phyloP scores from a whole-genome alignment of 352 stramenopile genomes.

The Phytophthora tubulina region DNA sequence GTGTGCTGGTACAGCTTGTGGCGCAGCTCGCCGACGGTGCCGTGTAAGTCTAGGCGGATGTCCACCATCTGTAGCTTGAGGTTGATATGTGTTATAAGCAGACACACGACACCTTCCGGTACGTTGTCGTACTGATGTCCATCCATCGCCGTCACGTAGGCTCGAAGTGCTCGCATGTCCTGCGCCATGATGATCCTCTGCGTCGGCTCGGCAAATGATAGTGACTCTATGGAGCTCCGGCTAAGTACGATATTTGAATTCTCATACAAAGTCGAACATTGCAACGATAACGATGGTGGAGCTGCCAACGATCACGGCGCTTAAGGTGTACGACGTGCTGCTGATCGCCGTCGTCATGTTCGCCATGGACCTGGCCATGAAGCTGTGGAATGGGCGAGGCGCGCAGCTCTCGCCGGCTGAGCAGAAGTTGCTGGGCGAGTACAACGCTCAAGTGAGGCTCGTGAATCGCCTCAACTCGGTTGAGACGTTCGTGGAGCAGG shows the following conservation, averaged over 20 bases:
- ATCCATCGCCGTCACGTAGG: conserved; percentile 90
- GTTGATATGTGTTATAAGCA: conserved; percentile 98
- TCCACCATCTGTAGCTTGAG: conserved; percentile 97
- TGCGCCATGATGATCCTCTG: conserved; percentile 57
- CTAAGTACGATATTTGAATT: conserved; percentile 42
- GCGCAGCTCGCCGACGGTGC: conserved; percentile 91
- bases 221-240: neutral
- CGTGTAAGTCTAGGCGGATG: conserved; percentile 96
- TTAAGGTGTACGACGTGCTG: conserved; percentile 81
- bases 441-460: conserved; percentile 82
- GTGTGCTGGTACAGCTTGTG: conserved; percentile 96
- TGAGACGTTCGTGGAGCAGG: conserved; percentile 90
- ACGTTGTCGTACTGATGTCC: conserved; percentile 88
- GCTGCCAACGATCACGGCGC: conserved; percentile 55
- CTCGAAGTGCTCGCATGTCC: conserved; percentile 76
- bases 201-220: conserved; percentile 8
- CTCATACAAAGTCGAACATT: conserved; percentile 12
- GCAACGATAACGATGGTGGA: conserved; percentile 24
- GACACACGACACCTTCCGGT: conserved; percentile 89
- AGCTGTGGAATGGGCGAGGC: conserved; percentile 61
- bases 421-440: conserved; percentile 64
- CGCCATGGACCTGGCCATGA: conserved; percentile 57
- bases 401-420: conserved; percentile 66
- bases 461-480: conserved; percentile 89
- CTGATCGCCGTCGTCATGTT: conserved; percentile 71